These are phyloP conservation scores for Grifola frondosa DNA, from an alignment of 1,284 basidiomycete species.

Conservation along the genomic window DNA sequence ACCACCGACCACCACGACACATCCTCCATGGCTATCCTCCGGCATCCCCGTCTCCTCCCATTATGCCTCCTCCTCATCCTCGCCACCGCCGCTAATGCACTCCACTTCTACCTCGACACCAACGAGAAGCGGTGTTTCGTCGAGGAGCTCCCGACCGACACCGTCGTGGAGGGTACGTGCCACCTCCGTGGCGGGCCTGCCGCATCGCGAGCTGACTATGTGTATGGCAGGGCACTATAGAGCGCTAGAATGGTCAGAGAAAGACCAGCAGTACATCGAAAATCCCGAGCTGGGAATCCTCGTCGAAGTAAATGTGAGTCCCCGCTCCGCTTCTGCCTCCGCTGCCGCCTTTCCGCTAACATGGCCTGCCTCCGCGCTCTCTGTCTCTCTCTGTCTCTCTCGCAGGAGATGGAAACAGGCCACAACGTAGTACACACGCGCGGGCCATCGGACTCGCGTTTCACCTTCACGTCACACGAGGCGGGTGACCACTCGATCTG, in stretches of 20 bases:
- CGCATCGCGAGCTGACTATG: not conserved
- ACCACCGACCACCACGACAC: slow-evolving; percentile 24
- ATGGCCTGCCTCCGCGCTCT: slow-evolving; percentile 6
- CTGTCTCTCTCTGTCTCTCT: not conserved
- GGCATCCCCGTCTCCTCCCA: slow-evolving; percentile 33
- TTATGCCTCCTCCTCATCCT: slow-evolving; percentile 43
- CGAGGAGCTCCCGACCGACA: slow-evolving; percentile 96
- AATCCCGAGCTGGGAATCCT: slow-evolving; percentile 85
- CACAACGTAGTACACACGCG: slow-evolving; percentile 84
- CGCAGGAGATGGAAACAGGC: slow-evolving; percentile 74
- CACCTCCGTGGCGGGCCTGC: slow-evolving; percentile 3
- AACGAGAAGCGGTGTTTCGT: slow-evolving; percentile 93
- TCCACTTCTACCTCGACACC: slow-evolving; percentile 93
- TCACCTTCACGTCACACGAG: slow-evolving; percentile 97
- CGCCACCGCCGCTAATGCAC: slow-evolving; percentile 51
- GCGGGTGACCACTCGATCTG: slow-evolving; percentile 98
- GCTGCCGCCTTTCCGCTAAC: slow-evolving; percentile 14
- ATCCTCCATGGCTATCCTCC: slow-evolving; percentile 25
- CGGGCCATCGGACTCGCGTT: slow-evolving; percentile 87
- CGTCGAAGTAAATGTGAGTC: slow-evolving; percentile 83
- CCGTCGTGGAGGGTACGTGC: slow-evolving; percentile 86
- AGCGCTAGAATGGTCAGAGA: slow-evolving; percentile 88
- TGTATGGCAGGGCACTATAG: slow-evolving; percentile 77
- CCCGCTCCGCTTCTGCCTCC: not conserved
- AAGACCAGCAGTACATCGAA: slow-evolving; percentile 64